phyloP scores from a whole-genome alignment of 2,329 filamentous ascomycete genomes.

The Penicillium sp. region DNA sequence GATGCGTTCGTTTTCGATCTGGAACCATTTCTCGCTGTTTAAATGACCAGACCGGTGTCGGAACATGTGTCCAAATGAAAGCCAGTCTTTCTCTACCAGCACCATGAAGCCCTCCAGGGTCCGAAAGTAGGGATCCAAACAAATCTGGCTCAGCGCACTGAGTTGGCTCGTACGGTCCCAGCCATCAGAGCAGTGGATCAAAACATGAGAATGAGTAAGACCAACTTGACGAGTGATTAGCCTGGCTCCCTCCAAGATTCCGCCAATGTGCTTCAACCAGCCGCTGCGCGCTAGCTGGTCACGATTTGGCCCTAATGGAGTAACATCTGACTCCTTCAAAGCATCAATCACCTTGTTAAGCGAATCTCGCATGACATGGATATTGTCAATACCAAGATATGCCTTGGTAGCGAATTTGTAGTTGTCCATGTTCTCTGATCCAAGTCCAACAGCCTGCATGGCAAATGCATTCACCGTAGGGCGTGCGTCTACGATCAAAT shows the following conservation, averaged over 20 bases:
- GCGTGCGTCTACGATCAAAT: conserved; percentile 92
- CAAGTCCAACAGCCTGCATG: conserved; percentile 89
- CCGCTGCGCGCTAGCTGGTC: conserved; percentile 79
- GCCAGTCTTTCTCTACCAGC: conserved; percentile 93
- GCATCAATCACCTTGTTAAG: conserved; percentile 84
- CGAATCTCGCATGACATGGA: conserved; percentile 95
- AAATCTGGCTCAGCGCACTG: conserved; percentile 85
- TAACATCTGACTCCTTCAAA: conserved; percentile 88
- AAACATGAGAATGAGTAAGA: conserved; percentile 86
- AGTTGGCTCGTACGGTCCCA: conserved; percentile 98
- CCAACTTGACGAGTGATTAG: conserved; percentile 86
- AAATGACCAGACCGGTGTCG: conserved; percentile 84
- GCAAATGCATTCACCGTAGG: conserved; percentile 92
- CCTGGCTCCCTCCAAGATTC: conserved; percentile 78
- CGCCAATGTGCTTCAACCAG: conserved; percentile 87
- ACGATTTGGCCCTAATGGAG: conserved; percentile 75
- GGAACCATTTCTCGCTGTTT: conserved; percentile 92
- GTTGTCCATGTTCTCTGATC: conserved; percentile 96
- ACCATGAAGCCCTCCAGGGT: conserved; percentile 94
- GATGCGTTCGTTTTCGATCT: conserved; percentile 76
- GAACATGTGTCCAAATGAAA: conserved; percentile 98
- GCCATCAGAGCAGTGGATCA: conserved; percentile 97
- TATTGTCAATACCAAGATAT: conserved; percentile 95
- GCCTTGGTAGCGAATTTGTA: conserved; percentile 90
- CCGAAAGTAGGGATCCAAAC: conserved; percentile 92